Conservation (phyloP, 176 grass and related monocot genomes). For the Alloteropsis semialata region DNA sequence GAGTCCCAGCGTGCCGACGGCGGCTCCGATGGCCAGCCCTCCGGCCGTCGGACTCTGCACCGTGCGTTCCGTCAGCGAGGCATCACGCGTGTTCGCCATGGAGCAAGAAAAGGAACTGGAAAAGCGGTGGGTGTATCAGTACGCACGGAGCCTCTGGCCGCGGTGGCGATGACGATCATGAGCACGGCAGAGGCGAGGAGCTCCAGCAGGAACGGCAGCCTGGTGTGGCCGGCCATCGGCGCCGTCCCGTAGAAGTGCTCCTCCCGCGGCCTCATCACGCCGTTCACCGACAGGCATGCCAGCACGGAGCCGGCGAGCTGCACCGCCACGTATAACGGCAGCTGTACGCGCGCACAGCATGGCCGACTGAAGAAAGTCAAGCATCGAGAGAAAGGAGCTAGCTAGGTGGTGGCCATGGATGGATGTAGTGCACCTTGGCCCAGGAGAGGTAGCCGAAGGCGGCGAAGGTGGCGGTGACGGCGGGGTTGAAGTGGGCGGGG, state of each 20-base stretch:
- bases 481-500: conserved; percentile 57
- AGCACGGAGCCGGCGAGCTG: conserved; percentile 48
- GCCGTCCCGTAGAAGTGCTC: conserved; percentile 56
- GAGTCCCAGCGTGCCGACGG: conserved; percentile 29
- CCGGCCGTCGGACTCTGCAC: conserved; percentile 30
- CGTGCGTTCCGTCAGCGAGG: too few species aligned
- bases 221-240: neutral
- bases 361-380: too few species aligned
- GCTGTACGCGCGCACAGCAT: neutral
- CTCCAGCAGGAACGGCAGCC: conserved; percentile 53
- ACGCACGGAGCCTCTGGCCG: conserved; percentile 24
- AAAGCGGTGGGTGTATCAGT: too few species aligned
- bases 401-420: too few species aligned
- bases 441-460: conserved; percentile 34
- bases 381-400: too few species aligned
- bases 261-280: conserved; percentile 27
- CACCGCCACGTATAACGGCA: conserved; percentile 39
- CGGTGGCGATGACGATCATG: conserved; percentile 63
- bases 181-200: conserved; percentile 50
- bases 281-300: conserved; percentile 30
- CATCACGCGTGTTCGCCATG: too few species aligned
- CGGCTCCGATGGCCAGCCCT: conserved; percentile 34
- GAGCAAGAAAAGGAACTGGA: too few species aligned
- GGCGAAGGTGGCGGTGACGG: conserved; percentile 58
- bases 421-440: conserved; percentile 3